A percentile compares a stretch with the other conserved stretches of the same genome.
phyloP scores from a whole-genome alignment of 352 stramenopile species.

The Pelagophyceae sp. region DNA sequence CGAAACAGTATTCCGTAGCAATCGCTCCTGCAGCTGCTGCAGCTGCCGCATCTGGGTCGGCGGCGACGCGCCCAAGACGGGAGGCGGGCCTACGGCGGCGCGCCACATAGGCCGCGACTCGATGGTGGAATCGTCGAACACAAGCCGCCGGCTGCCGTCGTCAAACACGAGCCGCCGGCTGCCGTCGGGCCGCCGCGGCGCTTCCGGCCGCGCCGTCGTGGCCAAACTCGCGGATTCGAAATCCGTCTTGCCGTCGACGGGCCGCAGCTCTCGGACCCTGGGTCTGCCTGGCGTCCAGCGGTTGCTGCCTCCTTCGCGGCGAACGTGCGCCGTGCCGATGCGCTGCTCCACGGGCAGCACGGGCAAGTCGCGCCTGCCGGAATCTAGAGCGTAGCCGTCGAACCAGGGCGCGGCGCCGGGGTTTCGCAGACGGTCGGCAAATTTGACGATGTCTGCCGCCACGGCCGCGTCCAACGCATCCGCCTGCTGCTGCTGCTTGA shows the following conservation, averaged over 20 bases:
- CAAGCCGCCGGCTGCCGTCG: no score
- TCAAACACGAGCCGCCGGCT: no score
- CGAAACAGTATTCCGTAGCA: no score
- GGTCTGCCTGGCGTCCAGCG: neutral
- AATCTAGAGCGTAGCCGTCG: neutral
- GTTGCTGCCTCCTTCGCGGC: neutral
- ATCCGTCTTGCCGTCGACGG: neutral
- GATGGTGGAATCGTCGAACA: no score
- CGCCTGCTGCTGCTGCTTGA: neutral
- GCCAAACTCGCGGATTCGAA: neutral
- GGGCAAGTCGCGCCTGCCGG: neutral
- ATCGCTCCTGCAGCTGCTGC: no score
- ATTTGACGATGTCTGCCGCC: neutral
- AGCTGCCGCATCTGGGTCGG: no score
- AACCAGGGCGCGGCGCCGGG: neutral
- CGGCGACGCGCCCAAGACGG: no score
- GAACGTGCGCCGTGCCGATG: neutral
- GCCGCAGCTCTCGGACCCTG: neutral
- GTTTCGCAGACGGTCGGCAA: neutral
- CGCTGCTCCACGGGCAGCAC: no score
- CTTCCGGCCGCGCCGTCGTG: neutral
- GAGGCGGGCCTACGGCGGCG: no score
- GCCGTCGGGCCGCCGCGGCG: no score
- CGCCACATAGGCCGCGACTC: no score
- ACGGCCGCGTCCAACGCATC: neutral